Evolutionary conservation across 1,139 yeast species (phyloP).

Genomic region (Blastobotrys persicus): DNA sequence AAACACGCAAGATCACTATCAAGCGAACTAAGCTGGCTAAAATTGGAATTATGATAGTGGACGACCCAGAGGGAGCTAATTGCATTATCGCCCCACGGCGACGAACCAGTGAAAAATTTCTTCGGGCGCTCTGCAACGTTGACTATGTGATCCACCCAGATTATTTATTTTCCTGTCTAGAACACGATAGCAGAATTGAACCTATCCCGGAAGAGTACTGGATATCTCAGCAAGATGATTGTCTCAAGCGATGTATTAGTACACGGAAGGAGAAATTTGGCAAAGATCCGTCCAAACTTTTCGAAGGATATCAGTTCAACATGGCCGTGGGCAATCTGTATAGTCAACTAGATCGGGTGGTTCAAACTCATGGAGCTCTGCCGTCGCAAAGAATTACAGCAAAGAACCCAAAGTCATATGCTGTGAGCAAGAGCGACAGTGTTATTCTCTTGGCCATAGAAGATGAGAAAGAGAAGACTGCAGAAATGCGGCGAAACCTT

Average conservation of each 20-base stretch:
- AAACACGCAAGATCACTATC: not conserved
- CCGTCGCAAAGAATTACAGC: constrained; percentile 15
- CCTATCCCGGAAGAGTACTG: constrained; percentile 33
- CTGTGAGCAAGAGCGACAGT: constrained; percentile 7
- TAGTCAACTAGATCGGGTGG: constrained; percentile 57
- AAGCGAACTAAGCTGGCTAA: constrained; percentile 21
- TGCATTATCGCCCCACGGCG: constrained; percentile 67
- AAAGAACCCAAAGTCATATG: constrained; percentile 17
- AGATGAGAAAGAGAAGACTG: not conserved
- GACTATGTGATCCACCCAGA: constrained; percentile 40
- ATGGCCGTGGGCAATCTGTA: constrained; percentile 59
- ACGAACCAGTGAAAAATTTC: constrained; percentile 81
- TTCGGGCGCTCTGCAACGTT: constrained; percentile 46
- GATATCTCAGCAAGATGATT: constrained; percentile 9
- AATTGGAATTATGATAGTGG: constrained; percentile 34
- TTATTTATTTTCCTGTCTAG: constrained; percentile 33
- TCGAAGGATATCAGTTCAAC: constrained; percentile 51
- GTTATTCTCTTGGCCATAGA: constrained; percentile 18
- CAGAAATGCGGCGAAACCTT: constrained; percentile 1
- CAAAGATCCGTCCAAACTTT: constrained; percentile 39
- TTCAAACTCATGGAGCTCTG: constrained; percentile 64
- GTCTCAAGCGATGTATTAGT: constrained; percentile 28
- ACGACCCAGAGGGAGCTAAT: constrained; percentile 34
- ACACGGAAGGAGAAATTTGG: constrained; percentile 36
- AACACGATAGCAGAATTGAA: constrained; percentile 17